Base-by-base conservation (phyloP, 23 red algal genomes). In the Gracilaria domingensis region DNA sequence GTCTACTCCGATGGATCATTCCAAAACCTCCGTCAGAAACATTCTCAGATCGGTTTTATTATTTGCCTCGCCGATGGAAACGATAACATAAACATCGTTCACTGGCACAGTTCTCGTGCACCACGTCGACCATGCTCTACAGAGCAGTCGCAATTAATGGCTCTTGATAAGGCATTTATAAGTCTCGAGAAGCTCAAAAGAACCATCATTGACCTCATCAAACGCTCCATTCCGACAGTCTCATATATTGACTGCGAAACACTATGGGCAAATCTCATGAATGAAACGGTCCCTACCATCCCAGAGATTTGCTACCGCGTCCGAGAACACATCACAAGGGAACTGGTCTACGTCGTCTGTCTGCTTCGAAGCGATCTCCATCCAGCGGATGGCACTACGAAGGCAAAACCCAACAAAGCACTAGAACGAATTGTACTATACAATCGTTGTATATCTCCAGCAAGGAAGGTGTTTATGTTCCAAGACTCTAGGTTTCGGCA, bases 121-220 rank as follows among this genome's bases (percentile, higher is more conserved):
- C 29, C 51, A 5, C 3, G 81, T 4, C 55, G 54, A 0, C 34
- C 1, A 6, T 0, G 23, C 0, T 85, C 59, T 32, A 85, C 81
- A 29, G 54, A 85, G 64, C 28, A 85, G 20, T 58, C 20, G 81
- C n/a, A 85, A 70, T 25, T 85, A 4, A 29, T 85, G 20, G 58
- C 81, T 5, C 29, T 66, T 1, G 81, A 85, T 49, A 39, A 56
- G 0, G 48, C 80, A 9, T 20, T 83, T 36, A 59, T 59, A 16
- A 50, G 55, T 11, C 32, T 69, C 26, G 53, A 61, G 39, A 45
- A 23, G 4, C 14, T 39, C 35, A 36, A 61, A 49, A 18, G 8
- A 0, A 26, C n/a, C 49, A 33, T 85, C 1, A 62, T 12, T 13
- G 16, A 36, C 20, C 29, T 66, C 36, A 14, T n/a, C 4, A 35